A percentile compares a stretch with the other conserved stretches of the same genome.
phyloP scores from a whole-genome alignment of 306 rosid species.

The Castanea mollissima region DNA sequence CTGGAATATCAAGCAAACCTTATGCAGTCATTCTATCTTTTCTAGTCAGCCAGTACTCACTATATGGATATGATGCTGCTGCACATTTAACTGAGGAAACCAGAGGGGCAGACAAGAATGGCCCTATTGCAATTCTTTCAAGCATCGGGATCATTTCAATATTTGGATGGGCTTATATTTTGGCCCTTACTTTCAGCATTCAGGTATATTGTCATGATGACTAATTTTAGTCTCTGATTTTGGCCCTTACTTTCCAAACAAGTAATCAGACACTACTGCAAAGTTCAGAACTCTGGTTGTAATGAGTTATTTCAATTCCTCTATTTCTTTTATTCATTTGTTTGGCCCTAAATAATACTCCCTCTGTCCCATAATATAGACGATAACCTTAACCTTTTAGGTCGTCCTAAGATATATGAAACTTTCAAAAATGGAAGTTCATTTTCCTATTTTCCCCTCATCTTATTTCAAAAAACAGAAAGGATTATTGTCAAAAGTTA shows the following conservation, averaged over 20 bases:
- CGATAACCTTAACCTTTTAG: too few relatives aligned
- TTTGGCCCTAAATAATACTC: background rate
- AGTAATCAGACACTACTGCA: background rate
- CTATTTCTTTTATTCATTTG: background rate
- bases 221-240: background rate
- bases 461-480: too few relatives aligned
- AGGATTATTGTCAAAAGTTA: too few relatives aligned
- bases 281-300: background rate
- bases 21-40: conserved; percentile 75
- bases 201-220: conserved; percentile 41
- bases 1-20: conserved; percentile 87
- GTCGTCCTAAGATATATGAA: too few relatives aligned
- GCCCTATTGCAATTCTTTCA: conserved; percentile 77
- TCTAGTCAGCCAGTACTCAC: conserved; percentile 84
- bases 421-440: too few relatives aligned
- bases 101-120: conserved; percentile 83
- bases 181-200: conserved; percentile 90
- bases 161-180: conserved; percentile 86
- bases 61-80: conserved; percentile 90
- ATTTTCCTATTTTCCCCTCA: too few relatives aligned
- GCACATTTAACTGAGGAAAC: conserved; percentile 93
- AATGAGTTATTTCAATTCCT: background rate
- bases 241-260: background rate
- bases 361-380: too few relatives aligned
- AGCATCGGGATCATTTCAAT: conserved; percentile 75